phyloP scores from a whole-genome alignment of 225 moss, liverwort and hornwort species.

The Rhytidiadelphus loreus region DNA sequence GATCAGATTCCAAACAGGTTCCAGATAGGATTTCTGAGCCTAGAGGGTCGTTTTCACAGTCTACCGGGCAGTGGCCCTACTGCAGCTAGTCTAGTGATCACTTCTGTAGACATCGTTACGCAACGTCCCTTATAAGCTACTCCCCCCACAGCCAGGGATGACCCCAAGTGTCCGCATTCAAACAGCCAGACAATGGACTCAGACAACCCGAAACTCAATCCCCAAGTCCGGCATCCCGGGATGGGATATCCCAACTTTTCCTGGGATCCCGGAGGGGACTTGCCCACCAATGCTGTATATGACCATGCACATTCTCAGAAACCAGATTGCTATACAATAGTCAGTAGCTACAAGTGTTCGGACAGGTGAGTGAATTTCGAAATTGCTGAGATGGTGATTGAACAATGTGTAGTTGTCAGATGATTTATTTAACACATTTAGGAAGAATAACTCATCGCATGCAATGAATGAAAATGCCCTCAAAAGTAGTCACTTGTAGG shows the following conservation, averaged over 20 bases:
- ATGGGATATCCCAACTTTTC: background rate
- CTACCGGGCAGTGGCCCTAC: background rate
- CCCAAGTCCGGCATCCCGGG: background rate
- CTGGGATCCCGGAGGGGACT: background rate
- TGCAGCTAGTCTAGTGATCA: no score
- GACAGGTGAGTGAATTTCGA: background rate
- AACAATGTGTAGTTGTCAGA: background rate
- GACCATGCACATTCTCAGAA: background rate
- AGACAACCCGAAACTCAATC: background rate
- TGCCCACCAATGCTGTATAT: background rate
- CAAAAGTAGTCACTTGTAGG: no score
- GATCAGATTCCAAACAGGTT: background rate
- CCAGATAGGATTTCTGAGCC: background rate
- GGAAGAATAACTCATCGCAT: background rate
- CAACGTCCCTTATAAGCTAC: no score
- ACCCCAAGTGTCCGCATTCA: background rate
- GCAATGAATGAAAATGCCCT: no score
- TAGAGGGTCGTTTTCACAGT: background rate
- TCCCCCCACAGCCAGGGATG: background rate
- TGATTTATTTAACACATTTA: background rate
- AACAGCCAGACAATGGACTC: background rate
- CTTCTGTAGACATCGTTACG: no score
- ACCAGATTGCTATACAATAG: no score
- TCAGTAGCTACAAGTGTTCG: no score
- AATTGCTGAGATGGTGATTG: background rate